Evolutionary conservation across 2,329 filamentous ascomycete genomes (phyloP).

Genomic region (Nectriaceae sp.): DNA sequence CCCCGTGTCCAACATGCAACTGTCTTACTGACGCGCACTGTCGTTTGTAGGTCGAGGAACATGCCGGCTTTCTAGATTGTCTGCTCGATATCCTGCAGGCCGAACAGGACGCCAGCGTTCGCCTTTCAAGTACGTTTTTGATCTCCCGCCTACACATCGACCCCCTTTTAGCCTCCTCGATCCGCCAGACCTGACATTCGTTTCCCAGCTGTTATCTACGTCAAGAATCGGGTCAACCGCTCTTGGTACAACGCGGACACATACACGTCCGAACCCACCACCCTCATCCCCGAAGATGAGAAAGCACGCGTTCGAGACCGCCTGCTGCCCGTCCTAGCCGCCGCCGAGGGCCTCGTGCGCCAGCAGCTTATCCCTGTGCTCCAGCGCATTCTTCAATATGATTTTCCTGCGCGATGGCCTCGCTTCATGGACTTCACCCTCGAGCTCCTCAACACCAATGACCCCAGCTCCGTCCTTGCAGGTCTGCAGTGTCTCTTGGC

Average conservation of each 20-base stretch:
- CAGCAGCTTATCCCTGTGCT: constrained; percentile 92
- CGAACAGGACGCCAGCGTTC: constrained; percentile 82
- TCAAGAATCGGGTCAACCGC: constrained; percentile 95
- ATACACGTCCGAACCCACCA: constrained; percentile 60
- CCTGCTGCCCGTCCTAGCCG: constrained; percentile 84
- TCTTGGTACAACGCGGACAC: constrained; percentile 84
- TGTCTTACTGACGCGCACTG: constrained; percentile 21
- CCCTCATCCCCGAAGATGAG: constrained; percentile 82
- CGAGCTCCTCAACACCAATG: constrained; percentile 83
- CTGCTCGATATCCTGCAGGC: constrained; percentile 87
- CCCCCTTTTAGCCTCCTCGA: constrained; percentile 15
- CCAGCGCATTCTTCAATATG: constrained; percentile 92
- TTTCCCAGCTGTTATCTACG: constrained; percentile 82
- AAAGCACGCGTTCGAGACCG: constrained; percentile 85
- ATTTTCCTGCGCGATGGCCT: constrained; percentile 94
- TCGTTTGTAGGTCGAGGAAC: constrained; percentile 76
- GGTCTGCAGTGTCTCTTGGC: constrained; percentile 92
- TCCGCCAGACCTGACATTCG: constrained; percentile 10
- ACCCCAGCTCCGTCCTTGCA: constrained; percentile 84
- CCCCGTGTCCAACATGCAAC: constrained; percentile 2
- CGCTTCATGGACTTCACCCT: constrained; percentile 91
- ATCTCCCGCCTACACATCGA: constrained; percentile 14
- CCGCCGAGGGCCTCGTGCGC: constrained; percentile 78
- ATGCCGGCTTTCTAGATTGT: constrained; percentile 86
- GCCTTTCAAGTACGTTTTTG: constrained; percentile 76